These are phyloP conservation scores for Selaginella tamariscina DNA, from an alignment of 75 land plant genomes.

Conservation along the genomic window DNA sequence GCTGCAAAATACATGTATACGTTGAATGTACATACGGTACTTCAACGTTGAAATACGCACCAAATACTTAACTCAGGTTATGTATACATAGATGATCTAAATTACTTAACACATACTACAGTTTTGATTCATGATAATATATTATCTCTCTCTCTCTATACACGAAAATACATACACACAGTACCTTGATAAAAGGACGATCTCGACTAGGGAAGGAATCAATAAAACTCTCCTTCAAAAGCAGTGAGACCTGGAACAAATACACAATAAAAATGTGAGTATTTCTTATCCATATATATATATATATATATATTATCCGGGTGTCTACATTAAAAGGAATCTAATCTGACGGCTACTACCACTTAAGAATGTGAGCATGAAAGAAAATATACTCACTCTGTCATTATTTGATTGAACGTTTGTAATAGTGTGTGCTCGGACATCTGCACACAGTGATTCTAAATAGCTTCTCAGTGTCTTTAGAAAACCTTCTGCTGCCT, in stretches of 20 bases:
- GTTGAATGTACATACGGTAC: no score
- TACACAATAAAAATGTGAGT: no score
- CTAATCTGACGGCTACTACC: no score
- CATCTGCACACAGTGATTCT: conserved; percentile 72
- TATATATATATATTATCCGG: no score
- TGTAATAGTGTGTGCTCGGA: conserved; percentile 90
- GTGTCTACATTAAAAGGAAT: no score
- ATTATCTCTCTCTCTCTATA: no score
- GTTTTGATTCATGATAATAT: no score
- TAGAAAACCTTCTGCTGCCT: conserved; percentile 71
- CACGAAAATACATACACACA: not conserved
- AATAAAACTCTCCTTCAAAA: conserved; percentile 89
- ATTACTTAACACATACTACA: not conserved
- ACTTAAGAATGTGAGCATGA: no score
- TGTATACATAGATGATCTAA: not conserved
- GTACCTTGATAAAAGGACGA: conserved; percentile 89
- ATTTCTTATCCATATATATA: no score
- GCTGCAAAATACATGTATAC: conserved; percentile 37
- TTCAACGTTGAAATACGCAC: no score
- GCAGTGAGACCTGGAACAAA: conserved; percentile 74
- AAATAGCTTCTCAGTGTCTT: conserved; percentile 49
- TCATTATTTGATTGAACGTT: conserved; percentile 92
- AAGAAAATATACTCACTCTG: conserved; percentile 35
- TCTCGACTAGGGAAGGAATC: conserved; percentile 85
- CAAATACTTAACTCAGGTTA: no score